Conservation (phyloP, 2,329 filamentous ascomycete species). For the Pseudodiploospora longispora region DNA sequence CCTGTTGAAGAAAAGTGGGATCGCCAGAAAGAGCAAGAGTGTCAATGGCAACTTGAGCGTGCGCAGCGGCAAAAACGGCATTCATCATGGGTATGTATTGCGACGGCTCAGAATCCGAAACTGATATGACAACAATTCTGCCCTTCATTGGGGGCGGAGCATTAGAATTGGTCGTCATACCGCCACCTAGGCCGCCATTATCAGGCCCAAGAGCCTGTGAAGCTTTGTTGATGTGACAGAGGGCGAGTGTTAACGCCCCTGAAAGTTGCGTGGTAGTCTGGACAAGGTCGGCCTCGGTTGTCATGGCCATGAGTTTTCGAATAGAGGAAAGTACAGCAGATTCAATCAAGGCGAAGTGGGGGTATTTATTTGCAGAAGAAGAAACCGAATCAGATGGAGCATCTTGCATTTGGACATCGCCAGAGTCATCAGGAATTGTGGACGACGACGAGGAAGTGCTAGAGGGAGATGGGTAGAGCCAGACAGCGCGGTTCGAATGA, state of each 20-base stretch:
- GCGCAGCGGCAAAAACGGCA: slow-evolving; percentile 88
- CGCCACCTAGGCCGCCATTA: slow-evolving; percentile 33
- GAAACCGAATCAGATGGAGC: slow-evolving; percentile 26
- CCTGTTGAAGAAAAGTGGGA: slow-evolving; percentile 91
- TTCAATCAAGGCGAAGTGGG: slow-evolving; percentile 83
- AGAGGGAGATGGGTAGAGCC: slow-evolving; percentile 67
- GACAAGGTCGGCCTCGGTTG: slow-evolving; percentile 56
- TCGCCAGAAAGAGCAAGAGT: slow-evolving; percentile 79
- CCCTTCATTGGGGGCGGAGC: slow-evolving; percentile 26
- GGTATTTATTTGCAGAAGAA: slow-evolving; percentile 75
- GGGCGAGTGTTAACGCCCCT: slow-evolving; percentile 80
- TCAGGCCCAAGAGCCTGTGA: slow-evolving; percentile 56
- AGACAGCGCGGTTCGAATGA: slow-evolving; percentile 77
- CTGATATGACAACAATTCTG: slow-evolving; percentile 82
- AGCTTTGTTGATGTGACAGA: slow-evolving; percentile 84
- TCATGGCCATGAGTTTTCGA: slow-evolving; percentile 61
- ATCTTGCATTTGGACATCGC: slow-evolving; percentile 52
- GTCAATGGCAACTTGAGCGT: slow-evolving; percentile 82
- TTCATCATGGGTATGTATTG: slow-evolving; percentile 99
- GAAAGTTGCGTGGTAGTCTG: slow-evolving; percentile 80
- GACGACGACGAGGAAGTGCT: slow-evolving; percentile 14
- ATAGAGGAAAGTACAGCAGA: slow-evolving; percentile 69
- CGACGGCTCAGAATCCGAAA: slow-evolving; percentile 74
- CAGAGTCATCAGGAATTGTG: slow-evolving; percentile 25
- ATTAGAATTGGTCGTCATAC: slow-evolving; percentile 23